Conservation (phyloP, 495 filamentous ascomycete genomes). For the Extremus antarcticus region DNA sequence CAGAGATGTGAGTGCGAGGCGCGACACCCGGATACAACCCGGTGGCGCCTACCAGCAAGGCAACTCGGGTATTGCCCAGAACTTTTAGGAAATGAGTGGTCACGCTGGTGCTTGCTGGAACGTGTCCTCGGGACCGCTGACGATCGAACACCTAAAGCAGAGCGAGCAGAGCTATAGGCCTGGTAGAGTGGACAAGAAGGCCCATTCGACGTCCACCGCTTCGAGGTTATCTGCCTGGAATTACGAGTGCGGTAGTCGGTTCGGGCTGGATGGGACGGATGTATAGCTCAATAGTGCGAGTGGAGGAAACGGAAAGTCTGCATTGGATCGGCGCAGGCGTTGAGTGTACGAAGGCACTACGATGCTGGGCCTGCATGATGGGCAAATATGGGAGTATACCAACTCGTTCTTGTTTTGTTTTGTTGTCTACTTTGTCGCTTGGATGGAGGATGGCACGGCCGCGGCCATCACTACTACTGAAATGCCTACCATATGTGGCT, state of each 20-base stretch:
- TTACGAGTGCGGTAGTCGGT: background rate
- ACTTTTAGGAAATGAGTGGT: slow-evolving; percentile 51
- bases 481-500: too few relatives aligned
- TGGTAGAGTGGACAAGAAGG: background rate
- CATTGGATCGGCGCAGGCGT: background rate
- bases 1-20: slow-evolving; percentile 78
- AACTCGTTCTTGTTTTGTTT: background rate
- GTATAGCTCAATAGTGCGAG: background rate
- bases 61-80: slow-evolving; percentile 94
- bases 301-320: background rate
- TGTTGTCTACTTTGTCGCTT: too few relatives aligned
- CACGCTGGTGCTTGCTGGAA: background rate
- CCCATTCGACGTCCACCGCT: background rate
- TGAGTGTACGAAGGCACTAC: too few relatives aligned
- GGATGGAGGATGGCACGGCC: too few relatives aligned
- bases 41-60: slow-evolving; percentile 76
- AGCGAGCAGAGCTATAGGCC: background rate
- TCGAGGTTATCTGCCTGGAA: background rate
- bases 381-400: background rate
- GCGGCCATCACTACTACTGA: too few relatives aligned
- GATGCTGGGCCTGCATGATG: too few relatives aligned
- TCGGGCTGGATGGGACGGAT: background rate
- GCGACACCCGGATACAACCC: slow-evolving; percentile 88
- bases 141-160: background rate
- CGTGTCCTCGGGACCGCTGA: background rate